Conservation (phyloP, 2,329 filamentous ascomycete genomes). For the Colletotrichum salicis region DNA sequence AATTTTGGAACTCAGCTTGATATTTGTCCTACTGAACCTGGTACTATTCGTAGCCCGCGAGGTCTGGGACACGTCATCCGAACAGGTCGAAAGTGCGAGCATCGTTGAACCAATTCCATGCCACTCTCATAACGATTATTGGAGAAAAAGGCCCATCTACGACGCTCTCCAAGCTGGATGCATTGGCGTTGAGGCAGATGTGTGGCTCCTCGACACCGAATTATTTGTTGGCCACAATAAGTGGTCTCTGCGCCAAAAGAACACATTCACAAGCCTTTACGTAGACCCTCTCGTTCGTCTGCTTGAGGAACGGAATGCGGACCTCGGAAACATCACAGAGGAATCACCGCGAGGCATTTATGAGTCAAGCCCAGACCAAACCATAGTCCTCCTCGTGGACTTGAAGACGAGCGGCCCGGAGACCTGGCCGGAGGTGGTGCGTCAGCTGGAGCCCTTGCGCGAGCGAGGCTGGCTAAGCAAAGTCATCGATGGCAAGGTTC, state of each 20-base stretch:
- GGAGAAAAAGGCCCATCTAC: conserved; percentile 70
- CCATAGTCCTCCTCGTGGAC: conserved; percentile 74
- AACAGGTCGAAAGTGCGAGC: conserved; percentile 11
- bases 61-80: conserved; percentile 22
- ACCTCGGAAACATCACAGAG: conserved; percentile 55
- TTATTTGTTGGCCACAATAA: conserved; percentile 73
- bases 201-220: conserved; percentile 67
- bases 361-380: conserved; percentile 60
- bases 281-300: conserved; percentile 71
- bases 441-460: conserved; percentile 68
- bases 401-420: conserved; percentile 68
- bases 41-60: conserved; percentile 25
- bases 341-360: conserved; percentile 63
- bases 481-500: conserved; percentile 60
- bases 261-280: conserved; percentile 72
- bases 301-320: conserved; percentile 60
- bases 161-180: conserved; percentile 70
- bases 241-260: conserved; percentile 61
- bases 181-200: conserved; percentile 74
- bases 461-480: conserved; percentile 66
- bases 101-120: conserved; percentile 63
- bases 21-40: conserved; percentile 31
- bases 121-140: conserved; percentile 79
- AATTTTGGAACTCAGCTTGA: conserved; percentile 12
- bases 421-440: conserved; percentile 63